Base-by-base conservation (phyloP, 164 flowering plant species). In the Piper longum region DNA sequence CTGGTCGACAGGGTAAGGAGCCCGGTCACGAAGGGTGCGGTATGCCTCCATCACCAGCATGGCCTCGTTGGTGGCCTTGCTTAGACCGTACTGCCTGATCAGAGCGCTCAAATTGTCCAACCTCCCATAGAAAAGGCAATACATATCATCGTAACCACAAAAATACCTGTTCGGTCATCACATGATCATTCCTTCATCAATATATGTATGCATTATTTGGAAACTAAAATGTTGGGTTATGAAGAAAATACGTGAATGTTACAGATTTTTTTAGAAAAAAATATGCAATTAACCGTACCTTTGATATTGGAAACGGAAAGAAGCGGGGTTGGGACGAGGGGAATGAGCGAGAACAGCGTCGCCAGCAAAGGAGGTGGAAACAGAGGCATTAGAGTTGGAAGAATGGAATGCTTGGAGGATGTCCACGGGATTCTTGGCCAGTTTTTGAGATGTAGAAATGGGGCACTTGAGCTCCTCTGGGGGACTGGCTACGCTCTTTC, bases 1-100 rank as follows among this genome's bases (percentile, higher is more conserved):
- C 70, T 92, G 97, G 67, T 92, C 96, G 41, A 91, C 96, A 0
- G 98, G 98, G 62, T 89, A 92, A 0, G 96, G 96, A 11, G 90
- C 89, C 1, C 98, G 71, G 70, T 92, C 97, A 0, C 96, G 69
- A 0, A 92, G 83, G 1, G 98, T 92, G 61, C 87, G 63, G 56
- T 88, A 93, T 0, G 96, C 97, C 66, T 89, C 95, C n/a, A 86
- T 88, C 63, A 86, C 76, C 45, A 90, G 67, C 89, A 81, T 86
- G 12, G 97, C 95, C 65, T 88, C 97, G 56, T 88, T 76, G n/a
- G 81, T 69, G 0, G 71, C 72, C 68, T 85, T 90, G 8, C 85
- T 56, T 11, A 93, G 71, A 0, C 98, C 98, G 73, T 93, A 93
- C 66, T 88, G 90, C 72, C 69, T 85, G 9, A 74, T 82, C 7